phyloP scores from a whole-genome alignment of 441 rosid genomes.

The Euphorbia schlechtendalii region DNA sequence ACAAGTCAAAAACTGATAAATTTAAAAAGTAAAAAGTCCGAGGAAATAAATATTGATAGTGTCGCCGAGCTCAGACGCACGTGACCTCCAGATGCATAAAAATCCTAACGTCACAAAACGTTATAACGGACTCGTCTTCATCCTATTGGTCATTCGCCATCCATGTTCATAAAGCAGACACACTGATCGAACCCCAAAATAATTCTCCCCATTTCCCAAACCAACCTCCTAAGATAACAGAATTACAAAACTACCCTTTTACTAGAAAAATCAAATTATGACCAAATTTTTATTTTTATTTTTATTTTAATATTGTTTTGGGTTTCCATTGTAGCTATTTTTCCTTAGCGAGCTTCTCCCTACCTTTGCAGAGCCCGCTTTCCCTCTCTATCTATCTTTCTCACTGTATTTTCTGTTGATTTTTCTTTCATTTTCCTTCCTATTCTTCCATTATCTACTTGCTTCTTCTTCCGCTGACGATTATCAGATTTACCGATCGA shows the following conservation, averaged over 20 bases:
- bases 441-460: conserved; percentile 20
- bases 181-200: background rate
- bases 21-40: conserved; percentile 3
- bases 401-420: conserved; percentile 8
- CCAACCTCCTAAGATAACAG: background rate
- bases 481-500: conserved; percentile 37
- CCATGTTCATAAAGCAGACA: conserved; percentile 3
- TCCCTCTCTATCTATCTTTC: conserved; percentile 4
- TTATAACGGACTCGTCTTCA: conserved; percentile 1
- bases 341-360: conserved; percentile 23
- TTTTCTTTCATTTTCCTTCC: conserved; percentile 6
- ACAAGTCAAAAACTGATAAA: background rate
- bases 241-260: conserved; percentile 25
- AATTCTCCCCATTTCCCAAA: background rate
- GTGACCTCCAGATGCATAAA: conserved; percentile 30
- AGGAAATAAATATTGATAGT: background rate
- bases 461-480: conserved; percentile 13
- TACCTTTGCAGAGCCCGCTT: conserved; percentile 23
- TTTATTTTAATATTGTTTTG: background rate
- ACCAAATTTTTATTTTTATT: background rate
- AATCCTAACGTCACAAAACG: background rate
- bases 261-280: background rate
- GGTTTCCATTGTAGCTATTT: conserved; percentile 12
- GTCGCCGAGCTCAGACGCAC: conserved; percentile 26
- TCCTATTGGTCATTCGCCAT: conserved; percentile 10